Conservation (phyloP, 2,329 filamentous ascomycete species). For the Chaetomiaceae sp. region DNA sequence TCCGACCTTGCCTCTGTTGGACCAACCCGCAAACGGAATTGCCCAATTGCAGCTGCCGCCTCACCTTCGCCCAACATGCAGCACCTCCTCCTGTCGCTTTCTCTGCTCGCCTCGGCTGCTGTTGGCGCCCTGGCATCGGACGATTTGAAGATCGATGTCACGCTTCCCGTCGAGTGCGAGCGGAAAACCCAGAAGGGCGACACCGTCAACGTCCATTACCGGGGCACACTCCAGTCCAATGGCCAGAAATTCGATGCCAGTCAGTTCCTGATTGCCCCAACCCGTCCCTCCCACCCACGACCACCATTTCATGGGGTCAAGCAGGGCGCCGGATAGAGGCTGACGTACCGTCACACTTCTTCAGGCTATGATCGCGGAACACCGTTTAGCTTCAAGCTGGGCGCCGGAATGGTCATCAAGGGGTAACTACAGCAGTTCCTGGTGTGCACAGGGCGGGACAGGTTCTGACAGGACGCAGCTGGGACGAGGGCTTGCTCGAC, state of each 20-base stretch:
- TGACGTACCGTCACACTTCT: constrained; percentile 36
- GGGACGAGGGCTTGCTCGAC: constrained; percentile 82
- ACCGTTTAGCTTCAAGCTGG: constrained; percentile 75
- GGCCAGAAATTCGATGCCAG: constrained; percentile 80
- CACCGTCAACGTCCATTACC: constrained; percentile 80
- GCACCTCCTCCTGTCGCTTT: constrained; percentile 40
- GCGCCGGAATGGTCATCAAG: constrained; percentile 78
- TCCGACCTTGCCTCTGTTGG: no score
- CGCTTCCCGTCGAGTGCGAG: constrained; percentile 66
- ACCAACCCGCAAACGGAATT: no score
- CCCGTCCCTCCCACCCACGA: no score
- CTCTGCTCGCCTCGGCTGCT: constrained; percentile 46
- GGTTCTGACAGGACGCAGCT: constrained; percentile 43
- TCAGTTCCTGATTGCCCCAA: constrained; percentile 28
- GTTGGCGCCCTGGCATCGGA: constrained; percentile 46
- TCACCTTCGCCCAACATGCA: constrained; percentile 39
- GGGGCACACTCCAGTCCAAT: constrained; percentile 66
- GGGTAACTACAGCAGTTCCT: constrained; percentile 48
- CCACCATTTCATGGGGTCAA: no score
- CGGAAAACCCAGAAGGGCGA: constrained; percentile 74
- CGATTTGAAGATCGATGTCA: constrained; percentile 73
- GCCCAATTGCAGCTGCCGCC: not conserved
- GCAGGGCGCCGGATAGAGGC: constrained; percentile 13
- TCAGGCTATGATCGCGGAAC: constrained; percentile 64
- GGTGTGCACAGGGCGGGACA: not conserved